Evolutionary conservation across 768 basidiomycete species (phyloP), one percentile per base, ranked within the genome.

Genomic region (Tricholoma hemisulphureum): DNA sequence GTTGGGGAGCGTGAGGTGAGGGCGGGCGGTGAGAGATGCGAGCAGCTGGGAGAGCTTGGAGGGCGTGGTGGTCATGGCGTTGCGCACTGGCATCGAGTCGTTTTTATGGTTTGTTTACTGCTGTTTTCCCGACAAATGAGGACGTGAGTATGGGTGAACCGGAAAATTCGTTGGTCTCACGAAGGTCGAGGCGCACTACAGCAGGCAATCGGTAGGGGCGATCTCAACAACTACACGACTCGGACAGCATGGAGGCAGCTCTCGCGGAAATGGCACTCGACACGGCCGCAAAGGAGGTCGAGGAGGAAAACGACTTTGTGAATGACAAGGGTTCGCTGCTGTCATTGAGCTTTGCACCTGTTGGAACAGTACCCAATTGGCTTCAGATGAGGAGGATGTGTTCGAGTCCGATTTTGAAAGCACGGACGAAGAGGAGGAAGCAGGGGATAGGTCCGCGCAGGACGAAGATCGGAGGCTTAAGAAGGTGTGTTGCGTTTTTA

Each of bases 401-500:
- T 91, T 92, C 58, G 91, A 81, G 61, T 90, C 88, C 9, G 92
- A 94, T 69, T 94, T 95, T 65, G 89, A 85, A 60, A 90, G 88
- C 61, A 93, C 92, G 0, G 92, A 93, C 57, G 91, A 91, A 39
- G 86, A 86, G 58, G 73, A 76, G 16, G 83, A 83, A 5, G 77
- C 73, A 4, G 86, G 76, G 0, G 91, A 93, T 64, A 78, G 72
- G 39, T 74, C 72, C n/a, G 75, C 81, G 4, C 70, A 74, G 31
- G 85, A 87, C 9, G 89, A 90, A 62, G 88, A 91, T 54, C 80
- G 73, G 57, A 75, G 74, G 39, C 71, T 70, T 20, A 73, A 76
- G 59, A 84, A 81, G 78, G 85, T 82, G 62, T 35, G 66, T 58
- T n/a, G n/a, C n/a, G n/a, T n/a, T n/a, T n/a, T n/a, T n/a, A n/a